A percentile compares a stretch with the other conserved stretches of the same genome.
These are phyloP conservation scores for Pichia sp. DNA, from an alignment of 1,139 yeast genomes.

Conservation along the genomic window DNA sequence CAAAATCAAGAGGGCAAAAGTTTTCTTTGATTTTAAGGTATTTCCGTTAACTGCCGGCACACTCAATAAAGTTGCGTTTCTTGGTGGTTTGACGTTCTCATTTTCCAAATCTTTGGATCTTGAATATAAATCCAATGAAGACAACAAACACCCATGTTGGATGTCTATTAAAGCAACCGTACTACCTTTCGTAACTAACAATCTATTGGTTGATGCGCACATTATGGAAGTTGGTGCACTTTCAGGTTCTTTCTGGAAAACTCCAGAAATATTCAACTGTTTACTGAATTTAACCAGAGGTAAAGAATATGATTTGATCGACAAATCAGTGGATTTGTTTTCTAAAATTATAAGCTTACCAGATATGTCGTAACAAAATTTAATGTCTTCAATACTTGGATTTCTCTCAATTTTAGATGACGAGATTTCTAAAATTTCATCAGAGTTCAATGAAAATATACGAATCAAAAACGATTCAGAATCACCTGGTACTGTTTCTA, in stretches of 20 bases:
- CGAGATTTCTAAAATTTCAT: slow-evolving; percentile 21
- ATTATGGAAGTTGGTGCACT: slow-evolving; percentile 16
- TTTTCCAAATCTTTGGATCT: slow-evolving; percentile 18
- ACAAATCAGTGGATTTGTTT: slow-evolving; percentile 4
- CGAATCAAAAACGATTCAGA: slow-evolving; percentile 13
- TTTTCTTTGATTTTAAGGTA: slow-evolving; percentile 31
- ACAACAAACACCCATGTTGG: slow-evolving; percentile 37
- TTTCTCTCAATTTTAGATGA: slow-evolving; percentile 16
- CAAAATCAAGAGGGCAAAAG: slow-evolving; percentile 37
- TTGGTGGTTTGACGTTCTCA: slow-evolving; percentile 16
- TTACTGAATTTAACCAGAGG: slow-evolving; percentile 19
- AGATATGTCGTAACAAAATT: slow-evolving; percentile 21
- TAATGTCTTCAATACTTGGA: slow-evolving; percentile 8
- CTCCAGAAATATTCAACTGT: slow-evolving; percentile 11
- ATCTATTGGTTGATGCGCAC: slow-evolving; percentile 38
- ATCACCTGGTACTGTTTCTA: slow-evolving; percentile 12
- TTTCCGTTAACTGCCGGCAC: slow-evolving; percentile 37
- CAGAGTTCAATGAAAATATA: slow-evolving; percentile 19
- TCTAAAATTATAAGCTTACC: slow-evolving; percentile 23
- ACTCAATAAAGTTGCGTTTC: slow-evolving; percentile 26
- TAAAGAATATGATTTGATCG: slow-evolving; percentile 17
- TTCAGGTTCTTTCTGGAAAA: slow-evolving; percentile 14
- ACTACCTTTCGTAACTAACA: slow-evolving; percentile 33
- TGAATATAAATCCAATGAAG: slow-evolving; percentile 28
- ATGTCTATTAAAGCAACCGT: slow-evolving; percentile 37